Evolutionary conservation across 2,329 filamentous ascomycete species (phyloP).

Genomic region (Mariannaea sp.): DNA sequence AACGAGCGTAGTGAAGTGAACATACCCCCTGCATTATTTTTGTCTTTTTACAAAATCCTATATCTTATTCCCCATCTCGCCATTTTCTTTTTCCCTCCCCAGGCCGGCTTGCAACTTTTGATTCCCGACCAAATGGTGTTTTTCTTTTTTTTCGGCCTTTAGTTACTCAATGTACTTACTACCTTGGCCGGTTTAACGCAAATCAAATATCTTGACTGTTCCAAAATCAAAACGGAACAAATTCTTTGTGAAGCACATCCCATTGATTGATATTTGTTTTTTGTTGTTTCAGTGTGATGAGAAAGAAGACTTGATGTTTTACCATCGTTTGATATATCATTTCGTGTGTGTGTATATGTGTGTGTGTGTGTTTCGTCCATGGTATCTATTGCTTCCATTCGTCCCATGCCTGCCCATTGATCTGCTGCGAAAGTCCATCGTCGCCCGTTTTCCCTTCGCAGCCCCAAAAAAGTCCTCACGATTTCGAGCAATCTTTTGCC

Average conservation of each 20-base stretch:
- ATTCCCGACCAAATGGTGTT: not conserved
- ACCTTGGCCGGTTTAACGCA: slow-evolving; percentile 4
- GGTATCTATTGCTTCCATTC: slow-evolving; percentile 1
- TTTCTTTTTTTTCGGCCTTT: not conserved
- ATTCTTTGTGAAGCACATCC: no score
- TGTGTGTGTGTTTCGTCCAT: slow-evolving; percentile 4
- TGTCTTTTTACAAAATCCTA: no score
- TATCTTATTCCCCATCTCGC: no score
- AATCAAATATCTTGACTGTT: no score
- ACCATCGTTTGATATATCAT: slow-evolving; percentile 15
- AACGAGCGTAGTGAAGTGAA: slow-evolving; percentile 21
- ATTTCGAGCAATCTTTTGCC: no score
- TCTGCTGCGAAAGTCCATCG: not conserved
- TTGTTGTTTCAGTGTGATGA: no score
- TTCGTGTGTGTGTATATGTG: slow-evolving; percentile 2
- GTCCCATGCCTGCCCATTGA: not conserved
- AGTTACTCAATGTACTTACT: not conserved
- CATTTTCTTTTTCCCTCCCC: not conserved
- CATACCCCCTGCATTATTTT: slow-evolving; percentile 33
- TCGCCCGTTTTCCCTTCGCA: not conserved
- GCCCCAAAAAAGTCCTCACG: no score
- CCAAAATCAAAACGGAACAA: no score
- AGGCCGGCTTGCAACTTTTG: not conserved
- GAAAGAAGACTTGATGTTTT: slow-evolving; percentile 3
- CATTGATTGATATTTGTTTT: no score